A percentile compares a stretch with the other conserved stretches of the same genome.
Evolutionary conservation across 106 monocot species (phyloP).

Genomic region (Phalaenopsis equestris): DNA sequence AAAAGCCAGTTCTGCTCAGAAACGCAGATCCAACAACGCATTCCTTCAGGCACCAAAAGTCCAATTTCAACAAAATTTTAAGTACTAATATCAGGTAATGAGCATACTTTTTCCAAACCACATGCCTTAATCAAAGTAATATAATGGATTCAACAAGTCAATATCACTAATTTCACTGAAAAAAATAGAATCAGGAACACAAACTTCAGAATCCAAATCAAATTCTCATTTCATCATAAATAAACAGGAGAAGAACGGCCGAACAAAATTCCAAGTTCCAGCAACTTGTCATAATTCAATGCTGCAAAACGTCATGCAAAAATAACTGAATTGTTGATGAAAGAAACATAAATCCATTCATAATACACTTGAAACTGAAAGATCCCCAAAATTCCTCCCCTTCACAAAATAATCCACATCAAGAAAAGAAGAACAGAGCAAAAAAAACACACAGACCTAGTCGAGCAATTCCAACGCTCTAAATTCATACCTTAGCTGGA

Average conservation of each 20-base stretch:
- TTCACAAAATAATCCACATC: background rate
- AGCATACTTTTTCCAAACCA: background rate
- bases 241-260: background rate
- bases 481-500: slow-evolving; percentile 1
- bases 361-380: background rate
- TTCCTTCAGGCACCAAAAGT: slow-evolving; percentile 1
- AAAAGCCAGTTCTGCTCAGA: slow-evolving; percentile 11
- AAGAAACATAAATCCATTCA: background rate
- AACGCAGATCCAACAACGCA: slow-evolving; percentile 12
- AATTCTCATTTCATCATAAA: background rate
- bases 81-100: background rate
- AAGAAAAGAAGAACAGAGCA: slow-evolving; percentile 2
- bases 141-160: background rate
- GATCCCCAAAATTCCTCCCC: background rate
- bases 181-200: background rate
- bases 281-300: slow-evolving; percentile 14
- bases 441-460: background rate
- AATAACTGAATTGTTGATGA: background rate
- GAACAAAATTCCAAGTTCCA: background rate
- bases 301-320: background rate
- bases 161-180: background rate
- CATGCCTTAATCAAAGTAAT: background rate
- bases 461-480: background rate
- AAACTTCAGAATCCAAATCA: background rate
- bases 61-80: background rate